Conservation (phyloP, 179 eudicot genomes). For the Silene coronaria region DNA sequence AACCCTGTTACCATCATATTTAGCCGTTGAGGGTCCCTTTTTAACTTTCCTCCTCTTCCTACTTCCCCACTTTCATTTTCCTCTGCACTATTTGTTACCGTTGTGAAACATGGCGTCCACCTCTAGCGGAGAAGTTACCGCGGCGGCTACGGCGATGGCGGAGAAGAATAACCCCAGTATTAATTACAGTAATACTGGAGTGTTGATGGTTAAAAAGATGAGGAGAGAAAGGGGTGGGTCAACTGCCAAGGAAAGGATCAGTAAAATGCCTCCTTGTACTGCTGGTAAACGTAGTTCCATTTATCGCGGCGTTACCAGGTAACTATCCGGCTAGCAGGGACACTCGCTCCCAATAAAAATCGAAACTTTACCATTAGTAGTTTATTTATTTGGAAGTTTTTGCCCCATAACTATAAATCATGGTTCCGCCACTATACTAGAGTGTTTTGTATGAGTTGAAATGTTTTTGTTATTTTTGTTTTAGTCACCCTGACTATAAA, state of each 20-base stretch:
- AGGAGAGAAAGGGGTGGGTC: slow-evolving; percentile 86
- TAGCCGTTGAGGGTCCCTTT: slow-evolving; percentile 38
- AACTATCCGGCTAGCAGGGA: not conserved
- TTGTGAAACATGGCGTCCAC: slow-evolving; percentile 34
- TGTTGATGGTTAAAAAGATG: slow-evolving; percentile 44
- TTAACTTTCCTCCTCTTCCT: not conserved
- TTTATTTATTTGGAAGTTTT: no score
- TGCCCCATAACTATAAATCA: no score
- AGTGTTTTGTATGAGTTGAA: no score
- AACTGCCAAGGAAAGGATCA: slow-evolving; percentile 88
- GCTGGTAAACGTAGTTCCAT: slow-evolving; percentile 99
- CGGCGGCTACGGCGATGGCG: slow-evolving; percentile 24
- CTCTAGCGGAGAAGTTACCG: slow-evolving; percentile 18
- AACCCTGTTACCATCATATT: slow-evolving; percentile 8
- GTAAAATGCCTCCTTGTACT: slow-evolving; percentile 96
- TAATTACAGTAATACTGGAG: not conserved
- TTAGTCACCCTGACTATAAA: not conserved
- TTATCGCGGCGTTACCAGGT: slow-evolving; percentile 98
- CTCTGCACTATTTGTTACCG: slow-evolving; percentile 16
- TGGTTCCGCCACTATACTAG: no score
- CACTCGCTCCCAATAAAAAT: no score
- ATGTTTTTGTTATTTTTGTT: no score
- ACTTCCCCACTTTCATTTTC: not conserved
- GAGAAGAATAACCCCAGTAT: not conserved
- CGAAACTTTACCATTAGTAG: not conserved